Evolutionary conservation across 108 stramenopile species (phyloP), one percentile per base, ranked within the genome.

Genomic region (Chaetoceros tenuissimus): DNA sequence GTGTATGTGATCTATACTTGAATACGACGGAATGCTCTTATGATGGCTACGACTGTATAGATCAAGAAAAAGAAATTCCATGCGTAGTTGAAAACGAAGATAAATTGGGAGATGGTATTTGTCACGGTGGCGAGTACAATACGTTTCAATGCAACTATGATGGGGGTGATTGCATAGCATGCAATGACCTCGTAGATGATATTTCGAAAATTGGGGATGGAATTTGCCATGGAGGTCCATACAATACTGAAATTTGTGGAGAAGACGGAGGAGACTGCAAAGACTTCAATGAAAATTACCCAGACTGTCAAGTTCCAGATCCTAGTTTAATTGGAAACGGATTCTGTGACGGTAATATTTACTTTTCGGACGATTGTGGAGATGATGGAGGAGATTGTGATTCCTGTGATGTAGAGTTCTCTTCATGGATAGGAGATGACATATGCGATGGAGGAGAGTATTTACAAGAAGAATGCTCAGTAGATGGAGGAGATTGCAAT

Each of bases 91-190:
- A 40, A 13, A 40, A 40, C 13, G 34, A 40, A 40, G 34, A 40
- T 40, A 10, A 13, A 13, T 13, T 40, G 13, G 13, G 34, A 5
- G 34, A 40, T 40, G 34, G 34, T 10, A 10, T 40, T 40, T 40
- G 34, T 40, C 8, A 67, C 16, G 50, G 59, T 55, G 59, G 45
- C 13, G 59, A 47, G 21, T 73, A 77, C 59, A 77, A 77, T 55
- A 77, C 76, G 5, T 61, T 31, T 28, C 72, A n/a, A 3, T 78
- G 77, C 23, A 48, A 43, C 3, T 78, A 53, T 50, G 77, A 78
- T 64, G 72, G 72, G 7, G 77, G 77, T 10, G 77, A 78, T 31
- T 78, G 77, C 24, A 24, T 40, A 13, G 34, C 5, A 40, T 40
- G 34, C 13, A 40, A 40, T 13, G 5, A 5, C 34, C 13, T 40